Percentiles rank a stretch among this genome's conserved stretches.
These are phyloP conservation scores for Laburnicola sp. DNA, from an alignment of 2,329 filamentous ascomycete species.

Conservation along the genomic window DNA sequence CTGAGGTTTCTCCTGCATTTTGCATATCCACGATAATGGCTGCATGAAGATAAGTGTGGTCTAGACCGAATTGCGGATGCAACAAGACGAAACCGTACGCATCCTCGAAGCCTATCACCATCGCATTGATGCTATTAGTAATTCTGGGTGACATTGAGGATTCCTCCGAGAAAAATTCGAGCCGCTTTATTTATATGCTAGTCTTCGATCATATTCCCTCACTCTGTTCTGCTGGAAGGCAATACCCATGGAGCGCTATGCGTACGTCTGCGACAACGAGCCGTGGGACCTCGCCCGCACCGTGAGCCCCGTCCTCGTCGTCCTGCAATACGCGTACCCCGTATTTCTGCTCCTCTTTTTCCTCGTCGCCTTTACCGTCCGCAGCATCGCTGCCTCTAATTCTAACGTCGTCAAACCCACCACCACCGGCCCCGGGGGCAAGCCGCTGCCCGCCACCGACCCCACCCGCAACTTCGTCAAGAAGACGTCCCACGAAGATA, in stretches of 20 bases:
- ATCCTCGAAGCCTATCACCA: no score
- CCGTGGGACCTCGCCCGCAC: conserved; percentile 25
- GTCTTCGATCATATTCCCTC: no score
- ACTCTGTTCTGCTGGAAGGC: no score
- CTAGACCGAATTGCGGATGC: no score
- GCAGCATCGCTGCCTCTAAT: conserved; percentile 60
- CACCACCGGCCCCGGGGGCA: conserved; percentile 80
- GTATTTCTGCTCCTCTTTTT: conserved; percentile 68
- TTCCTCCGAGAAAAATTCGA: no score
- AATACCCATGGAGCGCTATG: not conserved
- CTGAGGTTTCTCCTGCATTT: no score
- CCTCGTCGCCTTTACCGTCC: conserved; percentile 62
- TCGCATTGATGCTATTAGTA: no score
- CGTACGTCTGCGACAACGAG: conserved; percentile 15
- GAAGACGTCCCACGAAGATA: conserved; percentile 55
- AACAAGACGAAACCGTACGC: no score
- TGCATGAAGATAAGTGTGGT: no score
- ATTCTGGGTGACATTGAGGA: no score
- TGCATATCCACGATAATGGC: no score
- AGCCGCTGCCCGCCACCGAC: conserved; percentile 73
- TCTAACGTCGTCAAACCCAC: conserved; percentile 50
- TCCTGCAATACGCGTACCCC: conserved; percentile 63
- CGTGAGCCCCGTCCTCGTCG: conserved; percentile 26
- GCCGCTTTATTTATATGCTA: no score
- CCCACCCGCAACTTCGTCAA: conserved; percentile 49